Evolutionary conservation across 2,329 filamentous ascomycete genomes (phyloP).

Genomic region (Aureobasidium vineae): DNA sequence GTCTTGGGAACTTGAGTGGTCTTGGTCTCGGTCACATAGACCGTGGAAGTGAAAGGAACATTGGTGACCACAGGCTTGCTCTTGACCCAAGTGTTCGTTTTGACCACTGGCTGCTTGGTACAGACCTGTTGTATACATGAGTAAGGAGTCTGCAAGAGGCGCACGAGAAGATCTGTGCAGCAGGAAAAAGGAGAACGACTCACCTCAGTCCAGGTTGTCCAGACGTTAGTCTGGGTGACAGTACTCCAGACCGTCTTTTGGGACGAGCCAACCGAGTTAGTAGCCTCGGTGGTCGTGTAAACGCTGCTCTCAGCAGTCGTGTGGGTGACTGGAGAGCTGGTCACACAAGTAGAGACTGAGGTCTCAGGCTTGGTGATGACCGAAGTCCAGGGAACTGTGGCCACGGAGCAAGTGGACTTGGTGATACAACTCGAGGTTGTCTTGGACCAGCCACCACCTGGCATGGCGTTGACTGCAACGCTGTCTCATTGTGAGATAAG

Average conservation of each 20-base stretch:
- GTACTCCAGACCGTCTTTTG: neutral
- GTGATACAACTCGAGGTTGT: conserved; percentile 21
- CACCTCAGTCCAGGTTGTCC: neutral
- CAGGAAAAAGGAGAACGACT: neutral
- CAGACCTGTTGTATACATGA: neutral
- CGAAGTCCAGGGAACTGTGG: conserved; percentile 1
- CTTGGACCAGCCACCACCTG: conserved; percentile 4
- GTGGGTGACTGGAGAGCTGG: conserved; percentile 12
- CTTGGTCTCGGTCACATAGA: conserved; percentile 1
- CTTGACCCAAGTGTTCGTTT: neutral
- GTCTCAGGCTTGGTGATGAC: conserved; percentile 7
- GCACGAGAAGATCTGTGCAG: neutral
- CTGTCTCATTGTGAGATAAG: neutral
- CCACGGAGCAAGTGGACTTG: conserved; percentile 7
- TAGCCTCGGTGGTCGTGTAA: conserved; percentile 7
- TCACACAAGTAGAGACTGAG: conserved; percentile 18
- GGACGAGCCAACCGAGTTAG: neutral
- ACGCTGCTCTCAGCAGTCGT: neutral
- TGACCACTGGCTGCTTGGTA: neutral
- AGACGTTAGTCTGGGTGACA: neutral
- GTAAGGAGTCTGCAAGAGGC: neutral
- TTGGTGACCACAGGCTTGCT: neutral
- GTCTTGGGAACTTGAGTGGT: neutral
- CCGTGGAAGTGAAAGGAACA: conserved; percentile 1
- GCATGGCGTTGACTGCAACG: conserved; percentile 16